phyloP scores from a whole-genome alignment of 257 asterid species.

The Jaltomata sinuosa region DNA sequence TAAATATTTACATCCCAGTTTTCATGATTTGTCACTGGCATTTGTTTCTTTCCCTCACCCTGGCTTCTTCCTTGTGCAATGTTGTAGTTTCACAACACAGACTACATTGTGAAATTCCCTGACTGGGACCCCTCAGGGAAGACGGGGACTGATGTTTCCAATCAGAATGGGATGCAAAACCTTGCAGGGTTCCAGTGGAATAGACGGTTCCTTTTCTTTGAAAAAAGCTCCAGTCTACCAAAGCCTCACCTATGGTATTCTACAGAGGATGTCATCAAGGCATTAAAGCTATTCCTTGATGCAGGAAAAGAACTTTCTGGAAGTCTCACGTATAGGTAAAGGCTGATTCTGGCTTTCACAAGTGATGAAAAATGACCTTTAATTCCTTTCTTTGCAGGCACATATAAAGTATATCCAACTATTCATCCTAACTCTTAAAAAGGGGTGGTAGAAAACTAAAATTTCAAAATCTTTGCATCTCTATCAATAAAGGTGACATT shows the following conservation, averaged over 20 bases:
- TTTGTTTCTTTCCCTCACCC: neutral
- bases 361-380: neutral
- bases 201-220: constrained; percentile 57
- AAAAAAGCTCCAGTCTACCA: constrained; percentile 43
- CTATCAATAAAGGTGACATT: neutral
- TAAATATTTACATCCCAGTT: neutral
- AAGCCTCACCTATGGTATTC: constrained; percentile 84
- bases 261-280: constrained; percentile 46
- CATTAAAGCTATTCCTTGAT: constrained; percentile 72
- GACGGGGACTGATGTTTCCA: constrained; percentile 9
- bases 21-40: neutral
- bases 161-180: constrained; percentile 22
- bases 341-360: neutral
- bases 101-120: constrained; percentile 82
- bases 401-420: neutral
- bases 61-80: neutral
- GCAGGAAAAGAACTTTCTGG: constrained; percentile 75
- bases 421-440: neutral
- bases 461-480: neutral
- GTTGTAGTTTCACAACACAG: constrained; percentile 80
- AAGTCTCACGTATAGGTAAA: constrained; percentile 78
- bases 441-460: neutral
- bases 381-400: neutral
- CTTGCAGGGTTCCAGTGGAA: constrained; percentile 18
- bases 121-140: constrained; percentile 71